These are phyloP conservation scores for Quercus phellos DNA, from an alignment of 331 rosid species.

Conservation along the genomic window DNA sequence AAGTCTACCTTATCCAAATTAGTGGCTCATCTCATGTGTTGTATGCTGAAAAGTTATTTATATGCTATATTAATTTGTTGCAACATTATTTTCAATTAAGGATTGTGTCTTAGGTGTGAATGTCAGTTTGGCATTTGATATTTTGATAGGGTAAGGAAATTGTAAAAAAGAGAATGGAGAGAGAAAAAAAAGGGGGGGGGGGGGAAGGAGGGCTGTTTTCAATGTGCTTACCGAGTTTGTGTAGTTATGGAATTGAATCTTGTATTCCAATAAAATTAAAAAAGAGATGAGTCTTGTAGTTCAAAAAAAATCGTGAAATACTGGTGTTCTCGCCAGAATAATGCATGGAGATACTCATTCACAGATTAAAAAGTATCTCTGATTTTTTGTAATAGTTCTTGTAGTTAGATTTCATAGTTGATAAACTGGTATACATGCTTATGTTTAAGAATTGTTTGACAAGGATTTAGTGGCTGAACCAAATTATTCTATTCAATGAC, in stretches of 20 bases:
- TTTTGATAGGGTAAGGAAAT: slow-evolving; percentile 7
- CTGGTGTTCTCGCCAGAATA: neutral
- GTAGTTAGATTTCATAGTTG: slow-evolving; percentile 1
- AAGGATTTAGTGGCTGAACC: slow-evolving; percentile 28
- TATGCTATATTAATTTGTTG: neutral
- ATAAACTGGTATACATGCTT: neutral
- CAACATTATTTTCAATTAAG: neutral
- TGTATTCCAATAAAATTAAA: neutral
- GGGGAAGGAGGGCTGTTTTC: neutral
- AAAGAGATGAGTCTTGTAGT: slow-evolving; percentile 1
- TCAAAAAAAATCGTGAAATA: neutral
- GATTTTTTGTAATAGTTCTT: neutral
- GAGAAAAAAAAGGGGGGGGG: neutral
- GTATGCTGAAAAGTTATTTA: neutral
- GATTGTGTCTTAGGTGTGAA: neutral
- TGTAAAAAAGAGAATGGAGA: slow-evolving; percentile 1
- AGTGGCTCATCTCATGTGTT: neutral
- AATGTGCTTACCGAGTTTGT: slow-evolving; percentile 4
- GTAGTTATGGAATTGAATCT: neutral
- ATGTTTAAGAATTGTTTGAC: slow-evolving; percentile 2
- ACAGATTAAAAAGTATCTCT: neutral
- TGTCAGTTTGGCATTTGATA: neutral
- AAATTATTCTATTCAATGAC: slow-evolving; percentile 27
- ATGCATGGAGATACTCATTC: neutral
- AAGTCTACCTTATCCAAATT: neutral